Conservation (phyloP, 2,329 filamentous ascomycete genomes). For the Pestalotiopsis sp. region DNA sequence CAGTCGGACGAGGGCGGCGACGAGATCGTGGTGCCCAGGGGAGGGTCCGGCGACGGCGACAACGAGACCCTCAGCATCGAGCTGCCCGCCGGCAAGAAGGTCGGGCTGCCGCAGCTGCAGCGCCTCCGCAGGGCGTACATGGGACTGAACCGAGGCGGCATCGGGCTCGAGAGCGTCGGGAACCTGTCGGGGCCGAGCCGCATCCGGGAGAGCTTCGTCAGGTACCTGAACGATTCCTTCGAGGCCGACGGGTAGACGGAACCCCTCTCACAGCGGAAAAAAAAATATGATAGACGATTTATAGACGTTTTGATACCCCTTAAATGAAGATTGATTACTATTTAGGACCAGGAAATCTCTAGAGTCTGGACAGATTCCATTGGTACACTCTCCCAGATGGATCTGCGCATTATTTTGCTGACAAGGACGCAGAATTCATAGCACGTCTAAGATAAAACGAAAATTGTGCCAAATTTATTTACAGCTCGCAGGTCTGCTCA, state of each 20-base stretch:
- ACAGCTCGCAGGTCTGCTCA: too few relatives aligned
- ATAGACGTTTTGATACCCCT: conserved; percentile 4
- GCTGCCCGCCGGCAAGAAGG: conserved; percentile 64
- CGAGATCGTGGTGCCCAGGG: conserved; percentile 53
- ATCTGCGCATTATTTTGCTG: too few relatives aligned
- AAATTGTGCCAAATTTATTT: too few relatives aligned
- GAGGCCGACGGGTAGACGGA: conserved; percentile 54
- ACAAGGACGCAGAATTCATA: too few relatives aligned
- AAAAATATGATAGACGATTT: neutral
- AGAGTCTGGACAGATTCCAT: too few relatives aligned
- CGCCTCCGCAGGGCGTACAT: conserved; percentile 78
- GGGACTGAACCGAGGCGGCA: conserved; percentile 73
- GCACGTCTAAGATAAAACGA: too few relatives aligned
- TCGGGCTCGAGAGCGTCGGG: conserved; percentile 57
- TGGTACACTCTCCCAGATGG: too few relatives aligned
- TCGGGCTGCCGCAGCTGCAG: conserved; percentile 77
- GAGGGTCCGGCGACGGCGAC: conserved; percentile 16
- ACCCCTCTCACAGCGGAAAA: neutral
- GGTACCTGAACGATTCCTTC: conserved; percentile 68
- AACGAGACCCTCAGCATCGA: conserved; percentile 61
- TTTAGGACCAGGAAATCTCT: neutral
- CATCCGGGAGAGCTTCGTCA: conserved; percentile 66
- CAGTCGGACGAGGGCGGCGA: conserved; percentile 69
- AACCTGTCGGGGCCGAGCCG: conserved; percentile 53
- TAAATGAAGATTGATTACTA: neutral